phyloP scores from a whole-genome alignment of 2,329 filamentous ascomycete species.

The Sporothrix curviconia region DNA sequence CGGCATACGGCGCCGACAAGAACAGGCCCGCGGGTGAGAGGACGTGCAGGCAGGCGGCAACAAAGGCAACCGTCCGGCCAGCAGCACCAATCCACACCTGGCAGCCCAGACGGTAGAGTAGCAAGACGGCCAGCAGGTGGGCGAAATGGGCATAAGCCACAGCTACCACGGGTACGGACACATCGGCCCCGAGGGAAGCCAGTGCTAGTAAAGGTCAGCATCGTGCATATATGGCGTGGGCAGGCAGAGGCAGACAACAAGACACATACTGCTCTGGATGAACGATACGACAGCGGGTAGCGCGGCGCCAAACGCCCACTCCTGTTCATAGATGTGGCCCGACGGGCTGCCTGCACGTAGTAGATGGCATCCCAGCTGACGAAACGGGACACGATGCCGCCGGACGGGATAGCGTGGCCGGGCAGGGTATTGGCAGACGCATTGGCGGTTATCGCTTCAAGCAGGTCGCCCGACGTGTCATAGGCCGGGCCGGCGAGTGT shows the following conservation, averaged over 20 bases:
- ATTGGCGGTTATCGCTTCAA: conserved; percentile 26
- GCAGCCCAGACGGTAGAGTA: conserved; percentile 18
- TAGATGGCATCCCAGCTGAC: conserved; percentile 80
- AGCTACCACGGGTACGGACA: conserved; percentile 41
- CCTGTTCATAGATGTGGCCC: conserved; percentile 71
- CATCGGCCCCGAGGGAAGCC: not conserved
- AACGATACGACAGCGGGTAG: conserved; percentile 38
- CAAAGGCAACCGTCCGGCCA: conserved; percentile 42
- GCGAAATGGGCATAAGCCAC: conserved; percentile 63
- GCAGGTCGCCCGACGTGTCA: conserved; percentile 61
- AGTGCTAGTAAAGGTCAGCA: too few species aligned
- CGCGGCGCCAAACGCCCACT: conserved; percentile 68
- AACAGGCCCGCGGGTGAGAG: conserved; percentile 86
- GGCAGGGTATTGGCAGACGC: conserved; percentile 18
- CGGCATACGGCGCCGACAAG: conserved; percentile 77
- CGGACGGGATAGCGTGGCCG: conserved; percentile 17
- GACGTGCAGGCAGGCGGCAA: conserved; percentile 68
- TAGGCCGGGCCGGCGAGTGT: conserved; percentile 55
- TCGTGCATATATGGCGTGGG: too few species aligned
- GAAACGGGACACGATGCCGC: conserved; percentile 46
- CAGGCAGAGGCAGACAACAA: too few species aligned
- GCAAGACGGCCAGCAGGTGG: conserved; percentile 63
- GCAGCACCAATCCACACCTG: conserved; percentile 15
- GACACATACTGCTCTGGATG: too few species aligned
- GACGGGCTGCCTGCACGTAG: conserved; percentile 55